A percentile compares a stretch with the other conserved stretches of the same genome.
Evolutionary conservation across 352 stramenopile genomes (phyloP).

Genomic region (Phytophthora ohioensis): DNA sequence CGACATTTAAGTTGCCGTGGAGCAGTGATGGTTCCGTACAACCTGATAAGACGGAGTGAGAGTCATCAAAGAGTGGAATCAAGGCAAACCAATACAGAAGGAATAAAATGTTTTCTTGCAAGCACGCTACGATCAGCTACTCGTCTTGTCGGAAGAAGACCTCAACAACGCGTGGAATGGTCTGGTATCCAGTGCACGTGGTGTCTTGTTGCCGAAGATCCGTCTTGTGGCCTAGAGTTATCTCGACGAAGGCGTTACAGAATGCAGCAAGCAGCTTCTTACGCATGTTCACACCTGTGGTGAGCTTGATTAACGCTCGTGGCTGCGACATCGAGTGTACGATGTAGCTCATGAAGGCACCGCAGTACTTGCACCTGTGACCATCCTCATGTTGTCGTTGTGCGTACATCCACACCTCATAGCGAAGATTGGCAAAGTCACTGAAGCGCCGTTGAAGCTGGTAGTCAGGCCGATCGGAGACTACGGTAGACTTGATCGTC

Average conservation of each 20-base stretch:
- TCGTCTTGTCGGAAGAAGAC: conserved; percentile 41
- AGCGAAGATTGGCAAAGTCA: conserved; percentile 51
- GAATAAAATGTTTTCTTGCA: conserved; percentile 24
- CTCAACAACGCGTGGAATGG: conserved; percentile 46
- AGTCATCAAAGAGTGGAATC: conserved; percentile 12
- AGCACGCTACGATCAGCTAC: background rate
- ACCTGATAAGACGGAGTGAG: background rate
- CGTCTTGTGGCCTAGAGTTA: conserved; percentile 30
- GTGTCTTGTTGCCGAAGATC: conserved; percentile 25
- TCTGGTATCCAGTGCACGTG: conserved; percentile 33
- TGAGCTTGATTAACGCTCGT: conserved; percentile 44
- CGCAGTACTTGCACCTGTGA: conserved; percentile 46
- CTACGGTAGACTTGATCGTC: conserved; percentile 45
- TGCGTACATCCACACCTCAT: conserved; percentile 47
- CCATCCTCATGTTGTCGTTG: conserved; percentile 36
- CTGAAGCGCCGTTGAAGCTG: conserved; percentile 50
- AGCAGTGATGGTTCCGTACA: background rate
- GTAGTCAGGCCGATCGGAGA: conserved; percentile 42
- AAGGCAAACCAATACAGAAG: conserved; percentile 17
- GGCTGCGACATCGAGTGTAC: conserved; percentile 51
- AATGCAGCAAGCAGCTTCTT: conserved; percentile 48
- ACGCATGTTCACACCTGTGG: conserved; percentile 36
- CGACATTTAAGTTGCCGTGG: conserved; percentile 85
- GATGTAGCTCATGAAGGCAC: conserved; percentile 58
- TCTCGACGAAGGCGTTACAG: conserved; percentile 49